These are phyloP conservation scores for Taphrina flavorubra DNA, from an alignment of 1,139 yeast genomes.

Conservation along the genomic window DNA sequence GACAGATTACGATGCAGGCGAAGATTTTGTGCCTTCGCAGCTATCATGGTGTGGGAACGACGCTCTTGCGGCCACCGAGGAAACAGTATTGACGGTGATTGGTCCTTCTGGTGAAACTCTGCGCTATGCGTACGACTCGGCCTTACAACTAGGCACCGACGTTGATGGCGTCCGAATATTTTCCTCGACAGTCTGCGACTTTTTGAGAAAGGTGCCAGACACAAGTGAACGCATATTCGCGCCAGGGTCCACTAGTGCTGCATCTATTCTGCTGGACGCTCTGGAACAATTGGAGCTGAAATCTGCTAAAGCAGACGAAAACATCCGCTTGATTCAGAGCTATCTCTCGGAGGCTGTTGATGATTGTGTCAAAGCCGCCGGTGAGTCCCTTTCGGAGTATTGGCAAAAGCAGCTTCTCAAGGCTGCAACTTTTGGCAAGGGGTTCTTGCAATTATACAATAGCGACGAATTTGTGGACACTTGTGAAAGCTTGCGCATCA, in stretches of 20 bases:
- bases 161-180: slow-evolving; percentile 74
- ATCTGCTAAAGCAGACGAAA: slow-evolving; percentile 85
- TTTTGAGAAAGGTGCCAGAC: slow-evolving; percentile 68
- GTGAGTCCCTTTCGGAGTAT: slow-evolving; percentile 72
- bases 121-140: slow-evolving; percentile 56
- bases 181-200: slow-evolving; percentile 64
- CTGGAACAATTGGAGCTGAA: slow-evolving; percentile 71
- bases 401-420: slow-evolving; percentile 80
- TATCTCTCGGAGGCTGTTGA: slow-evolving; percentile 67
- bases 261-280: slow-evolving; percentile 82
- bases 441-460: slow-evolving; percentile 60
- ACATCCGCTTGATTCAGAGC: slow-evolving; percentile 64
- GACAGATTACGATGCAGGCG: slow-evolving; percentile 56
- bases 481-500: slow-evolving; percentile 65
- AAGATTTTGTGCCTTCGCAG: slow-evolving; percentile 50
- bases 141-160: slow-evolving; percentile 58
- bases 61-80: slow-evolving; percentile 66
- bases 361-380: slow-evolving; percentile 74
- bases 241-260: slow-evolving; percentile 82
- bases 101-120: slow-evolving; percentile 73
- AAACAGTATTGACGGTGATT: slow-evolving; percentile 69
- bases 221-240: slow-evolving; percentile 68
- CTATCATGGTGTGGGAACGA: slow-evolving; percentile 88
- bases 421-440: slow-evolving; percentile 88
- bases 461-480: slow-evolving; percentile 66